Evolutionary conservation across 2,329 filamentous ascomycete genomes (phyloP).

Genomic region (Gaeumannomyces tritici): DNA sequence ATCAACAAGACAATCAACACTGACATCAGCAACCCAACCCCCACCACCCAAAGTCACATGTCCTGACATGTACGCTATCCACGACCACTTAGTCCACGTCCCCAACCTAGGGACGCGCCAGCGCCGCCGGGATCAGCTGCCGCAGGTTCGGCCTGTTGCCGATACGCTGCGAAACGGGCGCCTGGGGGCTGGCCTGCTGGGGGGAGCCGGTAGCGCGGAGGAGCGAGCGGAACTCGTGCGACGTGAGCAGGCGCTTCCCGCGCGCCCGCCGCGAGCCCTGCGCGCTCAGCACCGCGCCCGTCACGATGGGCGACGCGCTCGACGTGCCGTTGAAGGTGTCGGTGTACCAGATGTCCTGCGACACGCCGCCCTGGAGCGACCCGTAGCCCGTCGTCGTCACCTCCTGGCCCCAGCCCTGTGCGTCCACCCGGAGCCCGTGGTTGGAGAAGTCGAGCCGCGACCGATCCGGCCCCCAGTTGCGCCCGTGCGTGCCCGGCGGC

Average conservation of each 20-base stretch:
- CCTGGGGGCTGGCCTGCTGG: background rate
- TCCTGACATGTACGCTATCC: too few relatives aligned
- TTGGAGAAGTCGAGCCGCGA: background rate
- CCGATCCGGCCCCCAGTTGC: background rate
- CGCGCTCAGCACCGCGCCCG: background rate
- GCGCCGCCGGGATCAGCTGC: background rate
- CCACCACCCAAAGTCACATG: too few relatives aligned
- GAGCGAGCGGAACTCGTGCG: background rate
- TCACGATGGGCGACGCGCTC: background rate
- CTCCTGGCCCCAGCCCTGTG: background rate
- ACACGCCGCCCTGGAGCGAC: background rate
- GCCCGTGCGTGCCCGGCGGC: background rate
- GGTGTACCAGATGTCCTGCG: background rate
- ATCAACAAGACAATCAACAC: too few relatives aligned
- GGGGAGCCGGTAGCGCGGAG: background rate
- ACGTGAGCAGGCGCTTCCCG: background rate
- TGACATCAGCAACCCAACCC: too few relatives aligned
- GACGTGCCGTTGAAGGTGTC: conserved; percentile 1
- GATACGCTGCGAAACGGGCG: background rate
- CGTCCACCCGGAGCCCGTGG: background rate
- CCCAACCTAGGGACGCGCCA: background rate
- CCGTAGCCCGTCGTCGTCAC: background rate
- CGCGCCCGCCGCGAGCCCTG: background rate
- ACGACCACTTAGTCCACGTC: too few relatives aligned
- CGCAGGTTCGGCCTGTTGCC: background rate